Conservation (phyloP, 768 basidiomycete genomes). For the Kwoniella europaea region DNA sequence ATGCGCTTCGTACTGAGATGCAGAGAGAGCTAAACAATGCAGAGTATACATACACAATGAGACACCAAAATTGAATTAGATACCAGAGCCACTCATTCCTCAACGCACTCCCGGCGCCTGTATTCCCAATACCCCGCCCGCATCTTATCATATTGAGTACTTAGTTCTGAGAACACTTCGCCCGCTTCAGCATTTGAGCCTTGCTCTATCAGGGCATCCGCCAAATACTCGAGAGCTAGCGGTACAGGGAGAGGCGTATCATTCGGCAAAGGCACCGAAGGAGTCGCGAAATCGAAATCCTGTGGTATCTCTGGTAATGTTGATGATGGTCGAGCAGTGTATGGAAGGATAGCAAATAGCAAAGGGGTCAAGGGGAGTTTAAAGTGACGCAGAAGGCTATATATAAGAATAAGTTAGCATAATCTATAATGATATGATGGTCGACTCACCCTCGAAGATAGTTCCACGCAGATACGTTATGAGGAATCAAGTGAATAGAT, state of each 20-base stretch:
- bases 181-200: conserved; percentile 30
- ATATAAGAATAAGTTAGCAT: conserved; percentile 17
- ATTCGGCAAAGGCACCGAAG: conserved; percentile 31
- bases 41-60: not conserved
- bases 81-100: conserved; percentile 2
- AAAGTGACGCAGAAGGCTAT: conserved; percentile 65
- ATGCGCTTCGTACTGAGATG: no score
- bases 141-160: conserved; percentile 51
- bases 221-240: conserved; percentile 62
- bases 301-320: conserved; percentile 47
- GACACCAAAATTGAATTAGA: no score
- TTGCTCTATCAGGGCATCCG: conserved; percentile 23
- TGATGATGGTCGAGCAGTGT: conserved; percentile 59
- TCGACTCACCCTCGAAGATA: conserved; percentile 73
- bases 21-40: no score
- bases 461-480: conserved; percentile 96
- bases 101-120: conserved; percentile 33
- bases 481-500: conserved; percentile 82
- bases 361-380: conserved; percentile 66
- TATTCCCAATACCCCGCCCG: conserved; percentile 54
- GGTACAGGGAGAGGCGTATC: conserved; percentile 78
- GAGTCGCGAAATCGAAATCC: conserved; percentile 21
- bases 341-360: conserved; percentile 69
- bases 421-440: not conserved
- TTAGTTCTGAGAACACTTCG: conserved; percentile 34